A percentile compares a stretch with the other conserved stretches of the same genome.
These are phyloP conservation scores for Phaseolus lunatus DNA, from an alignment of 306 rosid genomes.

Conservation along the genomic window DNA sequence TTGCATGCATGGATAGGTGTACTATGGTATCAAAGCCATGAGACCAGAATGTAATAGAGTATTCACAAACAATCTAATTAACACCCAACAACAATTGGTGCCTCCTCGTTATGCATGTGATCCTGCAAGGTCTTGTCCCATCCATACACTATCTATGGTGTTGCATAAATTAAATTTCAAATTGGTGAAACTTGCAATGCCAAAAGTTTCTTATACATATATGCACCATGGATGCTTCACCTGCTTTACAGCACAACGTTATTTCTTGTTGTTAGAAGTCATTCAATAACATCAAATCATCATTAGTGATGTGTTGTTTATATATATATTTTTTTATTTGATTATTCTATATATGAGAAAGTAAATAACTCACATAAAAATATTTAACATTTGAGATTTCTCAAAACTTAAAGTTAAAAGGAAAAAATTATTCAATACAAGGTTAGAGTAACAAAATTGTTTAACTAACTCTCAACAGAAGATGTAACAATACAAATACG, in stretches of 20 bases:
- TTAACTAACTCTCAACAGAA: too few species aligned
- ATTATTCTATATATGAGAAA: too few species aligned
- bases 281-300: not conserved
- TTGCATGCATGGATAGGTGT: conserved; percentile 3
- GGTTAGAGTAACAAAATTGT: too few species aligned
- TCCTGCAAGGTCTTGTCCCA: conserved; percentile 14
- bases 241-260: not conserved
- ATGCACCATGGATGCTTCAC: not conserved
- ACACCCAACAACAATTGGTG: conserved; percentile 8
- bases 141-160: not conserved
- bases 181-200: conserved; percentile 4
- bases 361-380: too few species aligned
- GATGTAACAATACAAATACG: too few species aligned
- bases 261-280: not conserved
- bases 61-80: not conserved
- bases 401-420: too few species aligned
- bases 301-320: too few species aligned
- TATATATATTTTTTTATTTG: too few species aligned
- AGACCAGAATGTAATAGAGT: not conserved
- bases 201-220: not conserved
- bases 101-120: conserved; percentile 38
- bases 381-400: too few species aligned
- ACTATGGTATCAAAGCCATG: not conserved
- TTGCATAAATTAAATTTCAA: not conserved
- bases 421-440: too few species aligned